Evolutionary conservation across 2,329 filamentous ascomycete genomes (phyloP).

Genomic region (Paramyrothecium roridum): DNA sequence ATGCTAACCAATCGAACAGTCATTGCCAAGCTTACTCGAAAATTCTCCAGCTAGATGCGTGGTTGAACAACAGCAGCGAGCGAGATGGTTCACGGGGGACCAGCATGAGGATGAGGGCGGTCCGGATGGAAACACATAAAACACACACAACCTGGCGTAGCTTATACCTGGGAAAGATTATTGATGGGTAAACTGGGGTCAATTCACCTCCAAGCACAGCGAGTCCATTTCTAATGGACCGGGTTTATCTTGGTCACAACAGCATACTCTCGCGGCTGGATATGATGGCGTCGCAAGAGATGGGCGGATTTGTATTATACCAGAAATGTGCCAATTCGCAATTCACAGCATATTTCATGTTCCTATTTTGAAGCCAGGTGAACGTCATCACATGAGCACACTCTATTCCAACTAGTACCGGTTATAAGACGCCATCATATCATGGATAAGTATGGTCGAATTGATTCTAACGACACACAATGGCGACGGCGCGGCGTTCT

Average conservation of each 20-base stretch:
- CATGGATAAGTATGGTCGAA: too few species aligned
- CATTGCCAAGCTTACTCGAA: conserved; percentile 91
- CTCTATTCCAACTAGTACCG: too few species aligned
- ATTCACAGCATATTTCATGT: not conserved
- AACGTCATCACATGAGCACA: too few species aligned
- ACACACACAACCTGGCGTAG: not conserved
- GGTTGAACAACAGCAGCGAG: not conserved
- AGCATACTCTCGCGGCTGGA: conserved; percentile 1
- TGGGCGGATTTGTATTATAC: conserved; percentile 3
- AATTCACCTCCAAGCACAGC: not conserved
- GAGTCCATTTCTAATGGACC: not conserved
- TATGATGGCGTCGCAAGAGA: not conserved
- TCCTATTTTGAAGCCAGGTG: not conserved
- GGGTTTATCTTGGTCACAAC: not conserved
- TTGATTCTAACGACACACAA: too few species aligned
- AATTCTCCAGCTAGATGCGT: conserved; percentile 64
- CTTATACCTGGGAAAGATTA: not conserved
- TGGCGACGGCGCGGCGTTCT: too few species aligned
- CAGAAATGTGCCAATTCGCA: not conserved
- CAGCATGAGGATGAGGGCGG: not conserved
- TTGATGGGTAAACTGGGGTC: not conserved
- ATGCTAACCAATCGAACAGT: conserved; percentile 51
- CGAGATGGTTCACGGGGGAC: not conserved
- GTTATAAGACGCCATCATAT: too few species aligned
- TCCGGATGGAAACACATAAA: not conserved